phyloP scores from a whole-genome alignment of 164 flowering plant genomes.

The Sedum album region DNA sequence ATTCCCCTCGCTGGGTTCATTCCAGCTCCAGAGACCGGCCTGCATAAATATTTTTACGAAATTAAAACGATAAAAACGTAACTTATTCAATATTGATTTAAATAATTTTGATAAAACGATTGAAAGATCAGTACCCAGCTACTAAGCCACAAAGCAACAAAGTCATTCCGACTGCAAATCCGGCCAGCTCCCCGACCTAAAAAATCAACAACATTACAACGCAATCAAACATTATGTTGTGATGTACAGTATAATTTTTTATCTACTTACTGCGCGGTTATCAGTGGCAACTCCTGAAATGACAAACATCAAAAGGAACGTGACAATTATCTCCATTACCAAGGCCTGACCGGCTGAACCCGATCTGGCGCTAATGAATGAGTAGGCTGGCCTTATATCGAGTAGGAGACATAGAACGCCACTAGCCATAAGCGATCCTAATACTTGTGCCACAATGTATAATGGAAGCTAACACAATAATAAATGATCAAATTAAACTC shows the following conservation, averaged over 20 bases:
- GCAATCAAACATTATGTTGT: neutral
- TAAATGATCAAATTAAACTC: neutral
- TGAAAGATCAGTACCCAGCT: no score
- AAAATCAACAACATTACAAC: constrained; percentile 1
- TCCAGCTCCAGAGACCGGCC: constrained; percentile 55
- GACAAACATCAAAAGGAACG: constrained; percentile 38
- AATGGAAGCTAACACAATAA: constrained; percentile 25
- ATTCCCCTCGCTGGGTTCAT: constrained; percentile 65
- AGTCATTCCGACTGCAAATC: constrained; percentile 62
- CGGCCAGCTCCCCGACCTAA: constrained; percentile 60
- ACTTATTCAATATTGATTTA: no score
- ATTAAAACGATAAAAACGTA: no score
- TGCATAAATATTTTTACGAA: no score
- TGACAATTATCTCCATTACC: constrained; percentile 23
- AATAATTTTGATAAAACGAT: no score
- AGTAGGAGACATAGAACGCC: constrained; percentile 22
- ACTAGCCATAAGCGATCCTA: constrained; percentile 31
- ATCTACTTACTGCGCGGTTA: constrained; percentile 23
- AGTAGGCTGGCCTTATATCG: constrained; percentile 8
- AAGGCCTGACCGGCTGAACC: constrained; percentile 28
- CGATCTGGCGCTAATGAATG: constrained; percentile 21
- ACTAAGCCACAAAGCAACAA: constrained; percentile 48
- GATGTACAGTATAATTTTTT: no score
- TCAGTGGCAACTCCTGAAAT: constrained; percentile 36
- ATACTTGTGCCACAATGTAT: constrained; percentile 24